Percentiles rank a stretch among this genome's conserved stretches.
These are phyloP conservation scores for Plasmodium reichenowi DNA, from an alignment of 169 alveolate genomes.

Conservation along the genomic window DNA sequence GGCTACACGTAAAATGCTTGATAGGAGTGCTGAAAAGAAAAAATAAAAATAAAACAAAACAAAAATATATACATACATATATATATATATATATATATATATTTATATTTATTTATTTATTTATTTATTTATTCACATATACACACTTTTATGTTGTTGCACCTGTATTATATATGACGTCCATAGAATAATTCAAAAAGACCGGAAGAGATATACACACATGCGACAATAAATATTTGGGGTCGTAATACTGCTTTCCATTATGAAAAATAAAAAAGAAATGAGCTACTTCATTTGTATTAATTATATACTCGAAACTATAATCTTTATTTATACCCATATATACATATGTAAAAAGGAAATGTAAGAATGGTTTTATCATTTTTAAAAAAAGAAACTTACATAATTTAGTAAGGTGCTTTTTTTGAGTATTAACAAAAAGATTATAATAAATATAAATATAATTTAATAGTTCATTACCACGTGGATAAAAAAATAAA, in stretches of 20 bases:
- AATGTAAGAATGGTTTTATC: conserved; percentile 32
- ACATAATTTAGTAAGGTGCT: conserved; percentile 23
- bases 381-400: conserved; percentile 26
- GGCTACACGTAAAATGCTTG: conserved; percentile 27
- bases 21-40: conserved; percentile 6
- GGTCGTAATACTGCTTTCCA: not conserved
- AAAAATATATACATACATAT: not conserved
- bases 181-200: conserved; percentile 37
- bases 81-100: not conserved
- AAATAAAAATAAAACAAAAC: not conserved
- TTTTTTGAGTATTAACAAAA: conserved; percentile 15
- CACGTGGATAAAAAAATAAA: conserved; percentile 56
- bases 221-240: not conserved
- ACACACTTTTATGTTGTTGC: not conserved
- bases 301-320: conserved; percentile 26
- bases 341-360: conserved; percentile 43
- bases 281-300: not conserved
- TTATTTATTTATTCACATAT: too few species aligned
- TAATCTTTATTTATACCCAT: conserved; percentile 47
- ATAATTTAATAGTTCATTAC: conserved; percentile 39
- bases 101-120: too few species aligned
- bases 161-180: conserved; percentile 20
- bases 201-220: conserved; percentile 38
- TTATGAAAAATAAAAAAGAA: conserved; percentile 24
- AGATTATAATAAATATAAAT: conserved; percentile 33